phyloP scores from a whole-genome alignment of 2,329 filamentous ascomycete genomes.

The Blastomyces emzantsi region DNA sequence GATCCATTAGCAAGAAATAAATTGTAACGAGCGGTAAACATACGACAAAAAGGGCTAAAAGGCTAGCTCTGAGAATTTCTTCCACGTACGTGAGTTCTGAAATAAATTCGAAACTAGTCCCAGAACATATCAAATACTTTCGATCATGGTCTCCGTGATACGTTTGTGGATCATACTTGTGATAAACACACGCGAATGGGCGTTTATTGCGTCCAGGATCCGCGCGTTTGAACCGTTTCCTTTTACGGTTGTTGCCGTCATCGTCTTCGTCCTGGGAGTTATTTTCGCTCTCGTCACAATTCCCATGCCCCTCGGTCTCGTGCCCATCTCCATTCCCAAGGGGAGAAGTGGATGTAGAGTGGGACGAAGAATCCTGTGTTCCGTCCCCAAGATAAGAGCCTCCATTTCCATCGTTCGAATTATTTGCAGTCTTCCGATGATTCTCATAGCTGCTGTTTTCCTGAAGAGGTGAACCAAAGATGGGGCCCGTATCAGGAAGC shows the following conservation, averaged over 20 bases:
- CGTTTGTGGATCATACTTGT: constrained; percentile 8
- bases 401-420: background rate
- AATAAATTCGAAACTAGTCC: constrained; percentile 2
- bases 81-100: constrained; percentile 6
- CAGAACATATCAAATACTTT: constrained; percentile 7
- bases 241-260: constrained; percentile 7
- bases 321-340: background rate
- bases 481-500: background rate
- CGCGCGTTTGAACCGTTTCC: constrained; percentile 5
- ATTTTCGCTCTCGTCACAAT: background rate
- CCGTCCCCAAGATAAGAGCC: background rate
- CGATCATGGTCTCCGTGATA: constrained; percentile 7
- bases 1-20: background rate
- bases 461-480: no score
- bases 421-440: background rate
- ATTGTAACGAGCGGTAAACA: background rate
- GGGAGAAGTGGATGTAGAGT: background rate
- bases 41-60: background rate
- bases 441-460: background rate
- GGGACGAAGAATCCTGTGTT: background rate
- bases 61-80: background rate
- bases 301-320: background rate
- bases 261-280: constrained; percentile 3
- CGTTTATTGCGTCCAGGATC: no score
- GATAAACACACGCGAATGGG: constrained; percentile 7